These are phyloP conservation scores for Didymella lethalis DNA, from an alignment of 2,329 filamentous ascomycete genomes.

Conservation along the genomic window DNA sequence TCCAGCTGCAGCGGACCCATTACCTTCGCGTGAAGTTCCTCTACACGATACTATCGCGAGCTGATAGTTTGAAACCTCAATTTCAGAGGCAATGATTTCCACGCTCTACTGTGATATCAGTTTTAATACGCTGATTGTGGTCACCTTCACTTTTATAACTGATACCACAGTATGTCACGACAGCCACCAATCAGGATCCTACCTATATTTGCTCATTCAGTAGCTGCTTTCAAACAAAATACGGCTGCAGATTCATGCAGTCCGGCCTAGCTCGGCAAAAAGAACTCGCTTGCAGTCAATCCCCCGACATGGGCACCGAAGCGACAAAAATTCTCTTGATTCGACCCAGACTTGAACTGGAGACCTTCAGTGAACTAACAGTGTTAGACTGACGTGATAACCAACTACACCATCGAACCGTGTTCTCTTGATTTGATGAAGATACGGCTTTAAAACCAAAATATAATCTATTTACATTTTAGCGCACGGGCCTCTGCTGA, in stretches of 20 bases:
- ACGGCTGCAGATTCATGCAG: not conserved
- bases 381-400: constrained; percentile 58
- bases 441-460: not conserved
- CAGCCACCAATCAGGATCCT: too few species aligned
- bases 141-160: too few species aligned
- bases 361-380: constrained; percentile 24
- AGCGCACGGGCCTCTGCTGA: too few species aligned
- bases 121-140: too few species aligned
- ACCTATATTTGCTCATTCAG: too few species aligned
- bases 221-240: too few species aligned
- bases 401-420: constrained; percentile 53
- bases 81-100: too few species aligned
- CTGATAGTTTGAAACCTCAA: too few species aligned
- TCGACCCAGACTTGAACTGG: constrained; percentile 34
- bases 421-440: not conserved
- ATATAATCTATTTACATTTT: too few species aligned
- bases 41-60: too few species aligned
- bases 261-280: not conserved
- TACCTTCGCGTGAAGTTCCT: not conserved
- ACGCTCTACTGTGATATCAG: too few species aligned
- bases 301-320: not conserved
- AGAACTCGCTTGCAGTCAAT: not conserved
- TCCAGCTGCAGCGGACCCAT: not conserved
- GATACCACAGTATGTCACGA: too few species aligned
- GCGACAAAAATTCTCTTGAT: constrained; percentile 20